These are phyloP conservation scores for Diaporthe sp. DNA, from an alignment of 2,329 filamentous ascomycete genomes.

Conservation along the genomic window DNA sequence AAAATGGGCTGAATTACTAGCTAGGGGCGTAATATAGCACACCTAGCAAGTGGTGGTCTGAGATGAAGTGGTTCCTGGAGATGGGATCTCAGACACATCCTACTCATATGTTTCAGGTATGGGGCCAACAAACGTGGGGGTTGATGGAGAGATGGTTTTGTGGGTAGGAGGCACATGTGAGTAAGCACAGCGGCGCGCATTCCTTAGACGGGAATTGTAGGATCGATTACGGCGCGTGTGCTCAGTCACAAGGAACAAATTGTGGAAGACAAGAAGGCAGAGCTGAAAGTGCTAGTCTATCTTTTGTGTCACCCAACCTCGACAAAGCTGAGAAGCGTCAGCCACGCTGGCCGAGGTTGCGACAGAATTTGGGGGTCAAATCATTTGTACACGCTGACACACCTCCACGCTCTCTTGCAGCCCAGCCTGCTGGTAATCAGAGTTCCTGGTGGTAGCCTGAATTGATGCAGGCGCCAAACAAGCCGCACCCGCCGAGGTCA, in stretches of 20 bases:
- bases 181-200: conserved; percentile 3
- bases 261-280: neutral
- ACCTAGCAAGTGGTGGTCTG: neutral
- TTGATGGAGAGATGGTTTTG: too few species aligned
- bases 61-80: neutral
- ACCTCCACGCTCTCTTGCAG: neutral
- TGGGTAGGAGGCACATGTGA: neutral
- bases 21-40: neutral
- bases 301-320: neutral
- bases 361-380: neutral
- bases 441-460: neutral
- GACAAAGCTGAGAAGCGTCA: neutral
- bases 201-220: neutral
- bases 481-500: neutral
- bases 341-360: neutral
- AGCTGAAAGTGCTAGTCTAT: conserved; percentile 7
- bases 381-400: neutral
- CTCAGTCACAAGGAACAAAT: neutral
- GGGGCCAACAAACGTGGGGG: neutral
- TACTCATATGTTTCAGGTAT: neutral
- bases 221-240: neutral
- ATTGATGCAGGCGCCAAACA: neutral
- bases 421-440: neutral
- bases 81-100: neutral
- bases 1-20: neutral